Evolutionary conservation across 768 basidiomycete species (phyloP).

Genomic region (Tricholoma saponaceum): DNA sequence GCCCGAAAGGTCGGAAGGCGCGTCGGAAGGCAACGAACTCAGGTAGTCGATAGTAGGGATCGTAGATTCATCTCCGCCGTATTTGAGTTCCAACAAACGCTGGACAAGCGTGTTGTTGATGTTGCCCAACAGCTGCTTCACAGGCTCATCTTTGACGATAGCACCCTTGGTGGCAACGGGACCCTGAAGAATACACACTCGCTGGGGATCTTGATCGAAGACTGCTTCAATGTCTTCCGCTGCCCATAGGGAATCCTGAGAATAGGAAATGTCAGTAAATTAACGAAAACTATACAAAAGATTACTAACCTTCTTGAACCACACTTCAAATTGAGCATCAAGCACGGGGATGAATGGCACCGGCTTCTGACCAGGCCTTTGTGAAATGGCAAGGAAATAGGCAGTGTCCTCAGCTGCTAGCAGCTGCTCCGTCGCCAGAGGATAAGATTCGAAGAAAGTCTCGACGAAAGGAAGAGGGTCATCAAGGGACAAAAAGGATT

Average conservation of each 20-base stretch:
- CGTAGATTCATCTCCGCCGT: conserved; percentile 66
- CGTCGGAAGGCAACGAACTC: conserved; percentile 36
- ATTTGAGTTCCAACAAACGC: conserved; percentile 75
- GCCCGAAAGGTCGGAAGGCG: conserved; percentile 30
- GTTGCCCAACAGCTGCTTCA: conserved; percentile 87
- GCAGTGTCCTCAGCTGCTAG: conserved; percentile 91
- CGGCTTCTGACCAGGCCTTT: conserved; percentile 96
- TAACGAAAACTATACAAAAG: neutral
- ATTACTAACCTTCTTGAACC: conserved; percentile 93
- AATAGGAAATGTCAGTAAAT: neutral
- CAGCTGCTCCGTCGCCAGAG: conserved; percentile 78
- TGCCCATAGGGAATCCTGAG: conserved; percentile 92
- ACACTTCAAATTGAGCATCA: conserved; percentile 91
- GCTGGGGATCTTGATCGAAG: conserved; percentile 97
- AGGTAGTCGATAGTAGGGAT: conserved; percentile 88
- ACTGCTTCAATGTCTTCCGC: conserved; percentile 98
- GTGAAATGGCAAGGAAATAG: conserved; percentile 93
- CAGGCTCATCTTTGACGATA: conserved; percentile 86
- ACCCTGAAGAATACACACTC: conserved; percentile 96
- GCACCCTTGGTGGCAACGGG: conserved; percentile 92
- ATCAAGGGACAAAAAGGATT: conserved; percentile 81
- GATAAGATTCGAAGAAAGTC: conserved; percentile 82
- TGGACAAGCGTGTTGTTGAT: conserved; percentile 75
- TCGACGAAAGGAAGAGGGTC: conserved; percentile 75
- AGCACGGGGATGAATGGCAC: conserved; percentile 97